Base-by-base conservation (phyloP, 192 early-diverging fungal species). In the Diversispora eburnea region DNA sequence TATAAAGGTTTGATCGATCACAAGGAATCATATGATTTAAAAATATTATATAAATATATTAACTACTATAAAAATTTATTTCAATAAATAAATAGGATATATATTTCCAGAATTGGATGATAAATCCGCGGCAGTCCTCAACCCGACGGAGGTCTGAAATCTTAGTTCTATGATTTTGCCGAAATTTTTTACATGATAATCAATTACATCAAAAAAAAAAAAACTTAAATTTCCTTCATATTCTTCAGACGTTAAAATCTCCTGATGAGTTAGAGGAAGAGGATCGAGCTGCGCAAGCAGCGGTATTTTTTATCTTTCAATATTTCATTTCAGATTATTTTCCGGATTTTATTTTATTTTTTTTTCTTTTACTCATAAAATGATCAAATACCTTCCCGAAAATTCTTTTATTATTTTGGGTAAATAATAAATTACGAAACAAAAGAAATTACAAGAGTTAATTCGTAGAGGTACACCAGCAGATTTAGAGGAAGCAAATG, bases 221-320 rank as follows among this genome's bases (percentile, higher is more conserved):
- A 45, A 59, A 52, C 63, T 49, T 68, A 25, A 45, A 0, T 82
- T 54, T 54, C 41, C 12, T 65, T 61, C 33, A 20, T 39, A 20
- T 8, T 6, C 2, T 76, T 12, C 75, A 92, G 88, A 79, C 83
- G 22, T 81, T 99, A 12, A 95, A 95, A 84, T 94, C 95, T 1
- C 89, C 93, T 41, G 90, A 96, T 51, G 95, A 99, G 81, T 81
- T 97, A n/a, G 96, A 98, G 68, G 88, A 92, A 78, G 94, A 99
- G 78, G 97, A 99, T 68, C 84, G 91, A 25, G 83, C 90, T 25
- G 91, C 89, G 3, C 90, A 95, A 65, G 88, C 90, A 47, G 92
- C 92, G 20, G 92, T 93, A 87, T 72, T 79, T 72, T 51, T 45
- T 22, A 55, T 9, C 15, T 48, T 67, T 22, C 48, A 48, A 47